A percentile compares a stretch with the other conserved stretches of the same genome.
Evolutionary conservation across 192 early-diverging fungal species (phyloP).

Genomic region (Coemansia sp.): DNA sequence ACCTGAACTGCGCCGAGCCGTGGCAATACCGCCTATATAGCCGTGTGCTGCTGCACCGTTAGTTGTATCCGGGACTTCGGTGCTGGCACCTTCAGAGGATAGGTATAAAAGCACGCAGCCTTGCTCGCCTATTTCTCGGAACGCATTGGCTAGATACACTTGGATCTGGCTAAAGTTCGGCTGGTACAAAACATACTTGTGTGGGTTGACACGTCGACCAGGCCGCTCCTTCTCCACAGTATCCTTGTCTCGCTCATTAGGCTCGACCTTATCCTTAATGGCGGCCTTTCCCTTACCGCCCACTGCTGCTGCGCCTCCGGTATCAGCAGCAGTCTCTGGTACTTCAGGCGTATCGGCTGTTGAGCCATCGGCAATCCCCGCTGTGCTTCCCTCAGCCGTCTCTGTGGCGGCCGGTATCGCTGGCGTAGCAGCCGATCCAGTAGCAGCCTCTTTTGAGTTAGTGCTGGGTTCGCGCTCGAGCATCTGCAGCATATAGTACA

Average conservation of each 20-base stretch:
- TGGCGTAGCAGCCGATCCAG: constrained; percentile 6
- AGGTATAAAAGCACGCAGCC: constrained; percentile 87
- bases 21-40: constrained; percentile 56
- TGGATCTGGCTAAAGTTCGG: constrained; percentile 90
- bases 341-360: constrained; percentile 8
- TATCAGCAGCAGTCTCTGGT: constrained; percentile 1
- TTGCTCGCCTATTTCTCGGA: constrained; percentile 88
- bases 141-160: constrained; percentile 90
- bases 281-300: constrained; percentile 1
- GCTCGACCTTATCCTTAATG: constrained; percentile 15
- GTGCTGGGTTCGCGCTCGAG: constrained; percentile 65
- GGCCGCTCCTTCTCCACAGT: constrained; percentile 18
- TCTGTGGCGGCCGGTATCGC: neutral
- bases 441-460: neutral
- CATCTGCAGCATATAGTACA: constrained; percentile 95
- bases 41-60: constrained; percentile 16
- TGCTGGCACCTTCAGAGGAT: constrained; percentile 78
- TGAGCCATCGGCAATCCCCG: neutral
- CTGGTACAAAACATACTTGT: constrained; percentile 94
- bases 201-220: constrained; percentile 67
- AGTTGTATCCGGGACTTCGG: neutral
- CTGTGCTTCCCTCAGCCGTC: constrained; percentile 26
- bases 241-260: constrained; percentile 2
- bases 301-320: neutral
- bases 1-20: constrained; percentile 34